Percentiles rank a stretch among this genome's conserved stretches.
Evolutionary conservation across 2,329 filamentous ascomycete species (phyloP).

Genomic region (Fusarium redolens): DNA sequence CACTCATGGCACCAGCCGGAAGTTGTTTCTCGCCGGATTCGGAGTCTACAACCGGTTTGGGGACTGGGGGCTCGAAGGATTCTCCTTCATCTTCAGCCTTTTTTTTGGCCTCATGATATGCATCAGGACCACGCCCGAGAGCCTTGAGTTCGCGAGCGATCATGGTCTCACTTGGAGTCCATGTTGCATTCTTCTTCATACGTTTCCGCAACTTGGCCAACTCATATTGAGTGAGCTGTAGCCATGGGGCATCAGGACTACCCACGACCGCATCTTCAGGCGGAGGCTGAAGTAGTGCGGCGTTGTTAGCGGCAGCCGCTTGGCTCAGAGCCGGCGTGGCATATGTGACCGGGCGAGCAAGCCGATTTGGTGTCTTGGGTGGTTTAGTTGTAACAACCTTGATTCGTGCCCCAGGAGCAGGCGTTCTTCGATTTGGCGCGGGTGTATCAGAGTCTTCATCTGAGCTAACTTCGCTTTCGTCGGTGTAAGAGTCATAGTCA

Average conservation of each 20-base stretch:
- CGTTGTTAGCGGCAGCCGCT: constrained; percentile 55
- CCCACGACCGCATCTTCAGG: constrained; percentile 69
- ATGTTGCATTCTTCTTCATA: constrained; percentile 93
- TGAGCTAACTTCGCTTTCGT: constrained; percentile 64
- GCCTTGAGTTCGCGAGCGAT: constrained; percentile 80
- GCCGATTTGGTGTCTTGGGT: constrained; percentile 59
- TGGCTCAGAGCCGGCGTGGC: constrained; percentile 51
- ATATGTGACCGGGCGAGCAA: constrained; percentile 50
- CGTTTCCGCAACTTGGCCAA: constrained; percentile 78
- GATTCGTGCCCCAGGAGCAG: constrained; percentile 57
- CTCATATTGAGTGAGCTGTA: constrained; percentile 73
- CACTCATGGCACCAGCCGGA: constrained; percentile 69
- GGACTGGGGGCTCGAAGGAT: constrained; percentile 63
- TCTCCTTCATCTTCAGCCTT: constrained; percentile 74
- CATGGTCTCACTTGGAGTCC: constrained; percentile 88
- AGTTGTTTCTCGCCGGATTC: constrained; percentile 64
- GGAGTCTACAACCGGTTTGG: constrained; percentile 55
- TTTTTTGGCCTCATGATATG: constrained; percentile 70
- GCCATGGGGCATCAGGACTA: constrained; percentile 71
- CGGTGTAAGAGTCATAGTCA: constrained; percentile 69
- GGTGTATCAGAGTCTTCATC: constrained; percentile 61
- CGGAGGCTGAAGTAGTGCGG: constrained; percentile 64
- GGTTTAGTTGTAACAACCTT: constrained; percentile 59
- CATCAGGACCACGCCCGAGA: constrained; percentile 74
- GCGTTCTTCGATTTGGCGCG: constrained; percentile 51